Evolutionary conservation across 192 early-diverging fungal genomes (phyloP), one percentile per base, ranked within the genome.

Genomic region (Podila minutissima): DNA sequence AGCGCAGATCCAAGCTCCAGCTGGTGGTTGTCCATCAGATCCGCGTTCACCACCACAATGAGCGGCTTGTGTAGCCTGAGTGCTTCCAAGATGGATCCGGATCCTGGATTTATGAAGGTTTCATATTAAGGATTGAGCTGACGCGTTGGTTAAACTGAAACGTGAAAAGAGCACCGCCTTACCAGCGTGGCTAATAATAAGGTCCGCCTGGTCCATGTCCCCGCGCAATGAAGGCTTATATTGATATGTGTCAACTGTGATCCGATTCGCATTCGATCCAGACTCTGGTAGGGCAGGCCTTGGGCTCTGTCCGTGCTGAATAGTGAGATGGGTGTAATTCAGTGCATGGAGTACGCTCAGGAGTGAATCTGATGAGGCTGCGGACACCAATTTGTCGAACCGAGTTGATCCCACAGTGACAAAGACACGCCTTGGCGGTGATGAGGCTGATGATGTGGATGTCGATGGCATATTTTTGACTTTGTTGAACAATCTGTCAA

Each of bases 341-440:
- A 85, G 73, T 9, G 59, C 49, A 5, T 66, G 63, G 57, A 95
- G 81, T 0, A 81, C 49, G 4, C 73, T 72, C 46, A 94, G 74
- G 41, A 94, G 88, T 19, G 73, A 46, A 6, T 53, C 31, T 22
- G 86, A 83, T 29, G 84, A 75, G 3, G 89, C 83, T 2, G 82
- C 74, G 12, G 69, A 38, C 48, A 97, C 75, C 11, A 98, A 88
- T 11, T 86, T 85, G 69, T 96, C 94, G 70, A 98, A 98, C 0
- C 91, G 91, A 3, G 96, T 97, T 20, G 95, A 94, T n/a, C 97
- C 97, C 15, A 98, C 96, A 0, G 96, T 97, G 31, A 96, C 91
- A 71, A 96, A 95, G 5, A 92, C 86, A 17, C 55, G 67, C 10
- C 12, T 20, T 17, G 31, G 59, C 5, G 59, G 59, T 22, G 57